Evolutionary conservation across 108 stramenopile genomes (phyloP).

Genomic region (Heterococcus sp.): DNA sequence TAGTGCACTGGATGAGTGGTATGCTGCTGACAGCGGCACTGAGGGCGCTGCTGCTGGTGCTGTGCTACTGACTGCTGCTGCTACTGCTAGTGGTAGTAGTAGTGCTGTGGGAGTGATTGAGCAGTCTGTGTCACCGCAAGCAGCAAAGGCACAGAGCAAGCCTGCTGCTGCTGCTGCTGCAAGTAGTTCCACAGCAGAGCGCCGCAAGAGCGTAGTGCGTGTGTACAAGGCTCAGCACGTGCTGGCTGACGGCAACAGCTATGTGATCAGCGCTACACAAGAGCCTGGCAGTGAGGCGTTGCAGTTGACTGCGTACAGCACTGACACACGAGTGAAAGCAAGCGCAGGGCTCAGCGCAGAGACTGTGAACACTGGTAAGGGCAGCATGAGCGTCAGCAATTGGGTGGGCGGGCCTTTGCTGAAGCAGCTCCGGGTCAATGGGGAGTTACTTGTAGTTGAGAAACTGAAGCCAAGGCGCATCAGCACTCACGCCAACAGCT

Average conservation of each 20-base stretch:
- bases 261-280: conserved; percentile 3
- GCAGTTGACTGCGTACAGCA: not conserved
- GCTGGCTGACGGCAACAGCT: conserved; percentile 5
- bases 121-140: not conserved
- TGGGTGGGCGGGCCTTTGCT: not conserved
- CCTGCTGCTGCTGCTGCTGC: not conserved
- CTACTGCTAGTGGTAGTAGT: not conserved
- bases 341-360: not conserved
- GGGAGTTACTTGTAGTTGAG: too few relatives aligned
- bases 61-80: not conserved
- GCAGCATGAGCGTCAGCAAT: not conserved
- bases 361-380: not conserved
- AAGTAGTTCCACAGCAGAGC: not conserved
- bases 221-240: conserved; percentile 36
- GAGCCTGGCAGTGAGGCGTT: not conserved
- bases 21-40: not conserved
- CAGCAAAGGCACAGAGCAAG: not conserved
- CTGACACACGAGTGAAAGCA: not conserved
- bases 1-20: conserved; percentile 31
- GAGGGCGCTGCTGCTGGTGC: not conserved
- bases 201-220: not conserved
- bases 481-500: too few relatives aligned
- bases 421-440: not conserved
- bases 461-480: too few relatives aligned
- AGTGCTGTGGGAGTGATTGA: not conserved